Base-by-base conservation (phyloP, 1,284 basidiomycete species). In the Ustilago shanxiensis region DNA sequence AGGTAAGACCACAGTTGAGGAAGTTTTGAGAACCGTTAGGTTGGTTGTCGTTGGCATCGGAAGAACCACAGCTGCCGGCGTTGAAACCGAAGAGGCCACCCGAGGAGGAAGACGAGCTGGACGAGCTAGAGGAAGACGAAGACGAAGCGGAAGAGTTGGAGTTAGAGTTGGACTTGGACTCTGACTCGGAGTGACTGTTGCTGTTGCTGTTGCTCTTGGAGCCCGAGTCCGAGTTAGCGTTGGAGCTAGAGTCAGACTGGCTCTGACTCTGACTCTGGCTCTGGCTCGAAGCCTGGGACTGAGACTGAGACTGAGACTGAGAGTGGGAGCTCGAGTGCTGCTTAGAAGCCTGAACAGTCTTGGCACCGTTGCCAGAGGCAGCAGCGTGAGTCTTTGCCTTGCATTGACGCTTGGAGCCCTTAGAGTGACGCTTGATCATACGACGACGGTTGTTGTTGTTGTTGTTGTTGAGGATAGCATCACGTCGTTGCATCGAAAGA, bases 1-100 rank as follows among this genome's bases (percentile, higher is more conserved):
- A 47, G 57, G 56, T 66, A 50, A 82, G 28, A 57, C 80, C 80
- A 60, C 80, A 82, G 79, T 79, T 79, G 65, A 82, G 77, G 72
- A 77, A 82, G 37, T 28, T 47, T 26, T 79, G 71, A 5, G 70
- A 64, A 24, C 80, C 80, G 69, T 82, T 82, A 69, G 80, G 80
- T 45, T 66, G 57, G 10, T 63, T 8, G 37, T 63, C 56, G 57
- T 65, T 70, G 54, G 79, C 79, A 26, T 50, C 75, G 22, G 51
- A 57, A 16, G 59, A 53, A 26, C 75, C 75, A 31, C 75, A 77
- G 49, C 9, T 55, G 60, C 56, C 53, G 11, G 26, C n/a, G 60
- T 11, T 67, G 28, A 73, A 47, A 50, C 75, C 75, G 28, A 73
- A 67, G 58, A 77, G 71, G 52, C 75, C 75, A 18, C 55, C 59